Base-by-base conservation (phyloP, 208 protist genomes). In the Wallacemonas sp. region DNA sequence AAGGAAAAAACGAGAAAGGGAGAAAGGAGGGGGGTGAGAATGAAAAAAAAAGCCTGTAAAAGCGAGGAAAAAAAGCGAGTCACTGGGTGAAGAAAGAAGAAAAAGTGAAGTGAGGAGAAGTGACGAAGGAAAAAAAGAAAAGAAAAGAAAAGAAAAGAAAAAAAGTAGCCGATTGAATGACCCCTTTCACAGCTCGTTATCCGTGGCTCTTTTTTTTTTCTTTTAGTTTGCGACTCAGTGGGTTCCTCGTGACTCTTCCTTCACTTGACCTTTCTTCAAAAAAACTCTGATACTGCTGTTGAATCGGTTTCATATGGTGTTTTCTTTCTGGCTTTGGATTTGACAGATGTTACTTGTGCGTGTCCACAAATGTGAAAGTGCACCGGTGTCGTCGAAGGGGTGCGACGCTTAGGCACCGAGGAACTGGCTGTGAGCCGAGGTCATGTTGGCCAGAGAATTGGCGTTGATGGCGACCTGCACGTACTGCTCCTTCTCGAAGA, bases 401-500 rank as follows among this genome's bases (percentile, higher is more conserved):
- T n/a, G n/a, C n/a, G n/a, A n/a, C n/a, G 7, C 7, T 59, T 23
- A 59, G 12, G 16, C 52, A 1, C 52, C 39, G 16, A 59, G 31
- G 5, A 25, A 12, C 20, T 59, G 52, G 25, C 52, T 25, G 52
- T 59, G 52, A 14, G 52, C 26, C 11, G 22, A 10, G 31, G 8
- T 59, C 52, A 59, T 59, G 52, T 10, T 41, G 14, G 10, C 31
- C 52, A 59, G 4, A 3, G 52, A 59, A 3, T 10, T 3, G 16
- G 26, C 31, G 32, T 59, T 25, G 20, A 59, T 59, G 32, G 52
- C 52, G 8, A 76, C 76, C 33, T 68, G 22, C 14, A 88, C 77
- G 72, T 82, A 88, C 39, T 76, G 45, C 23, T 84, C 66, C 41
- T 69, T 52, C 38, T 31, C 77, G 36, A 74, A 88, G 36, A 68